Evolutionary conservation across 352 stramenopile species (phyloP).

Genomic region (Phytophthora sp.): DNA sequence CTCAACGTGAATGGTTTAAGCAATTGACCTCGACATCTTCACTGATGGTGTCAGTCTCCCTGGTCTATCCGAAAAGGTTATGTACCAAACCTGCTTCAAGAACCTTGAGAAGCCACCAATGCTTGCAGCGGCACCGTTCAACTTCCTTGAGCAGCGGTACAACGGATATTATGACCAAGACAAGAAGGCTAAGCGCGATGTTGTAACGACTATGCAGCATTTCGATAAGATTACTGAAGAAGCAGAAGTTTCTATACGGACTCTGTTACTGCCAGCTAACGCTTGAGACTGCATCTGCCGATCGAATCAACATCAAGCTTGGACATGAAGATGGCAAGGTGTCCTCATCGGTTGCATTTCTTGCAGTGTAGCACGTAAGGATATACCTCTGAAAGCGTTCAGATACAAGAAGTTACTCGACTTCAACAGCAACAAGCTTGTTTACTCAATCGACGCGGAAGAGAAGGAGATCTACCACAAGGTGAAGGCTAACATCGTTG

Average conservation of each 20-base stretch:
- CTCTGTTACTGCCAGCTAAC: background rate
- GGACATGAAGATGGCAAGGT: background rate
- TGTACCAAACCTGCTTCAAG: background rate
- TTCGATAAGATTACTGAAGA: background rate
- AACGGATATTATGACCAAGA: background rate
- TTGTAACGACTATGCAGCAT: background rate
- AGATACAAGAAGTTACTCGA: background rate
- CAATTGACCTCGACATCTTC: background rate
- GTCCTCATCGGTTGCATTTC: background rate
- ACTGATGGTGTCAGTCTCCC: background rate
- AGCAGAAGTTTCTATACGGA: background rate
- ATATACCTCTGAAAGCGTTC: background rate
- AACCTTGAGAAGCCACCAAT: background rate
- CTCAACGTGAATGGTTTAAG: background rate
- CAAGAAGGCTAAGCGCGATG: background rate
- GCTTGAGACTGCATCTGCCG: background rate
- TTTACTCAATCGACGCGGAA: background rate
- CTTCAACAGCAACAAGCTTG: background rate
- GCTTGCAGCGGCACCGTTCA: background rate
- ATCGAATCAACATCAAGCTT: background rate
- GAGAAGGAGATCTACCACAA: background rate
- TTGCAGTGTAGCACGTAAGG: background rate
- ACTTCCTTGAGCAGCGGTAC: background rate
- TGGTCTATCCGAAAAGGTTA: background rate
- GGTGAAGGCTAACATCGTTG: background rate